phyloP scores from a whole-genome alignment of 768 basidiomycete genomes.

The Suillus clintonianus region DNA sequence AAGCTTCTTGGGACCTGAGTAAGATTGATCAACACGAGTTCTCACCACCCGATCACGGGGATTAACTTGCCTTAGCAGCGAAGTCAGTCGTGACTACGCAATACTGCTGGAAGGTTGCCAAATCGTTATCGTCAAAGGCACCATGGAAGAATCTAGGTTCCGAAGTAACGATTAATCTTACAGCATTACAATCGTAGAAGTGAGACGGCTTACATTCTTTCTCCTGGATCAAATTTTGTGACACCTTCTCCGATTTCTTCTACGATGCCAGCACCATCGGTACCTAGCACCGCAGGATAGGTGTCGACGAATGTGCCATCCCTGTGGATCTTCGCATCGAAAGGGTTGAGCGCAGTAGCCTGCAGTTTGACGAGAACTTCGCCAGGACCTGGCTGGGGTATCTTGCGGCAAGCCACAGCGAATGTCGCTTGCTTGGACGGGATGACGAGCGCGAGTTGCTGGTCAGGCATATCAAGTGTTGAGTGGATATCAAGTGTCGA shows the following conservation, averaged over 20 bases:
- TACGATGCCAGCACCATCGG: conserved; percentile 54
- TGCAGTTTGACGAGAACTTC: conserved; percentile 50
- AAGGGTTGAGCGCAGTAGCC: conserved; percentile 52
- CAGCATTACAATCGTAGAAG: conserved; percentile 4
- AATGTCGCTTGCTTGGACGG: conserved; percentile 38
- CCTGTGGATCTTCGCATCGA: conserved; percentile 53
- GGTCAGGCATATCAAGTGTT: conserved; percentile 20
- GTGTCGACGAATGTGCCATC: conserved; percentile 38
- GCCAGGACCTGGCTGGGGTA: conserved; percentile 46
- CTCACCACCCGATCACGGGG: neutral
- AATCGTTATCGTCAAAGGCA: conserved; percentile 37
- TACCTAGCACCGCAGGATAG: conserved; percentile 50
- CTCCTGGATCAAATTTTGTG: conserved; percentile 48
- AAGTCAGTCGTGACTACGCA: conserved; percentile 41
- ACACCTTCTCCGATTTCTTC: conserved; percentile 55
- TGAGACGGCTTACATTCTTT: conserved; percentile 47
- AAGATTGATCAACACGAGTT: conserved; percentile 1
- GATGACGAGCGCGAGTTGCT: conserved; percentile 31
- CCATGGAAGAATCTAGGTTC: conserved; percentile 42
- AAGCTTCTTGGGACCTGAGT: conserved; percentile 46
- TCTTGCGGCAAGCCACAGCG: conserved; percentile 30
- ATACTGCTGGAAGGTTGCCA: conserved; percentile 48
- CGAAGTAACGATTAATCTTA: conserved; percentile 24
- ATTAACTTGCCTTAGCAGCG: conserved; percentile 37
- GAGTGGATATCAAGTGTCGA: conserved; percentile 3